Base-by-base conservation (phyloP, 192 early-diverging fungal species). In the Thamnidium elegans region DNA sequence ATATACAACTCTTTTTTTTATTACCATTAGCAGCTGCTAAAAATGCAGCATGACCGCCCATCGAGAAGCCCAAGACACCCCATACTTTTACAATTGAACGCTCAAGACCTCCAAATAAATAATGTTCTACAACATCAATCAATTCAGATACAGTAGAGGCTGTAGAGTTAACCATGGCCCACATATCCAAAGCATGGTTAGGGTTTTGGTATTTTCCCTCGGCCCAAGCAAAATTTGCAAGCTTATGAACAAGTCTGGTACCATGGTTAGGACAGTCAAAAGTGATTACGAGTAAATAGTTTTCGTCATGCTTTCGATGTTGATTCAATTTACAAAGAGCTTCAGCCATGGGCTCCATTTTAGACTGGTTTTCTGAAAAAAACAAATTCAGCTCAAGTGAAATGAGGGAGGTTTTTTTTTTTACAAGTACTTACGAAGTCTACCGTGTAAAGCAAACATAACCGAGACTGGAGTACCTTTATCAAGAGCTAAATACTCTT, bases 191-290 rank as follows among this genome's bases (percentile, higher is more conserved):
- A n/a, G 69, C 80, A 59, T 81, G 81, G 2, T 53, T 62, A 13
- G 46, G 47, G 60, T 83, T 83, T 6, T 67, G 39, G 34, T 63
- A 44, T 4, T 47, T 51, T 9, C 66, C 63, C 8, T 67, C 72
- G 7, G 48, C 62, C 81, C 81, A 83, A 3, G 74, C 43, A 34
- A 52, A 66, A 50, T 83, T 83, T 5, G 47, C 36, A 9, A 56
- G 23, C 19, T 67, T 45, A 19, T 72, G 31, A 4, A 76, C 31
- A 13, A 76, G 68, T 6, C 82, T 72, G 3, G 50, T 61, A 21
- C 84, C 84, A 62, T 86, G 84, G 58, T 86, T 86, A 19, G 72
- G 59, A 39, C 82, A 78, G 62, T 86, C 84, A 58, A 82, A 84
- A 0, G 77, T 51, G 8, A 80, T 72, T 7, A 82, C 74, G 10